Base-by-base conservation (phyloP, 306 rosid genomes). In the Citrullus colocynthis region DNA sequence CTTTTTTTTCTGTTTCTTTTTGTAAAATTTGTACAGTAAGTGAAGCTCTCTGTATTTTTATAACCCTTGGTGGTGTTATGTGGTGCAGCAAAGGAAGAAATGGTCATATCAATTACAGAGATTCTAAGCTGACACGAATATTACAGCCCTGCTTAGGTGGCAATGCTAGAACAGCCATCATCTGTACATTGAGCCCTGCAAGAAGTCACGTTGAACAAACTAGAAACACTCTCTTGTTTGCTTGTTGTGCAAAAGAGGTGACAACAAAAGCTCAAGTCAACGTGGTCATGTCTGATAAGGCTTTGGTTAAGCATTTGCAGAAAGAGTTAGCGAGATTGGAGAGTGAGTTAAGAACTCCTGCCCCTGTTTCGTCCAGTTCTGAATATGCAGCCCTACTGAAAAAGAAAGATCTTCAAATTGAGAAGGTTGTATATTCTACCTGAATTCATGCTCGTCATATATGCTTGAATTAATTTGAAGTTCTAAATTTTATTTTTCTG, bases 141-240 rank as follows among this genome's bases (percentile, higher is more conserved):
- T 92, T 96, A 76, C 99, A 96, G 93, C 97, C 99, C 60, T 91
- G 89, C 84, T 82, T 96, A 80, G 98, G 98, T 81, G 99, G 99
- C 76, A 96, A 96, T 85, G 99, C 99, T 80, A 88, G 99, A 91
- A 96, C 99, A 81, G 99, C 99, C 80, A 85, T 96, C 84, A 84
- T 96, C 81, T 96, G 99, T 90, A 96, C 98, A 81, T 79, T 96
- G 87, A 96, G 99, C 89, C 97, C 99, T 6, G 93, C 99, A 59
- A 85, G 99, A 82, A 87, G 89, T 83, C 99, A 96, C 76, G 98
- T 96, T 63, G 99, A 96, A 80, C 99, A 96, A 81, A 96, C 99
- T 41, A 88, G 99, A 83, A 96, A 96, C 86, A 92, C 99, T 11
- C 98, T 96, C 87, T 87, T 96, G 83, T 96, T 96, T 86, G 99